Conservation (phyloP, 2,329 filamentous ascomycete species). For the Calonectria multiphialidica region DNA sequence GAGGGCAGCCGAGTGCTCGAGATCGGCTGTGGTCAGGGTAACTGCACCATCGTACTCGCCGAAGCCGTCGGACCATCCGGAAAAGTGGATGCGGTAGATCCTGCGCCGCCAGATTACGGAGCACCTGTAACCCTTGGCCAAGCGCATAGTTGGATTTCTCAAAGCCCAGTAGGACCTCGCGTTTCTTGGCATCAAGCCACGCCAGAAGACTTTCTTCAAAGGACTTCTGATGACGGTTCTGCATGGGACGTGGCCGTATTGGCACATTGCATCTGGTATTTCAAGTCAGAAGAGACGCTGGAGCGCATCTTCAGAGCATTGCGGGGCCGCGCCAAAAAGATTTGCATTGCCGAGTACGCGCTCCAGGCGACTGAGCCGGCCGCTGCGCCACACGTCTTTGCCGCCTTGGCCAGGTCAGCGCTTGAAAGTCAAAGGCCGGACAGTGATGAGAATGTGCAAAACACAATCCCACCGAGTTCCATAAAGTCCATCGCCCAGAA, state of each 20-base stretch:
- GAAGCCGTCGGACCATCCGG: constrained; percentile 57
- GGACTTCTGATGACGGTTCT: constrained; percentile 25
- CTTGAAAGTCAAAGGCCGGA: constrained; percentile 55
- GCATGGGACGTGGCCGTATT: constrained; percentile 61
- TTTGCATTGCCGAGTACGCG: constrained; percentile 45
- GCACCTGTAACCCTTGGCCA: constrained; percentile 62
- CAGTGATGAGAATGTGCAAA: constrained; percentile 61
- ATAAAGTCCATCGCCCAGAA: constrained; percentile 52
- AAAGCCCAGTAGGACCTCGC: constrained; percentile 52
- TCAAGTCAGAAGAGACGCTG: constrained; percentile 51
- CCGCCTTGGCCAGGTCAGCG: constrained; percentile 58
- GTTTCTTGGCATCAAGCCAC: constrained; percentile 58
- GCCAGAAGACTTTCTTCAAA: constrained; percentile 48
- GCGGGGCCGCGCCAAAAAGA: constrained; percentile 29
- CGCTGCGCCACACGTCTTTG: constrained; percentile 63
- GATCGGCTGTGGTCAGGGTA: constrained; percentile 71
- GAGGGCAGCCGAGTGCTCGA: constrained; percentile 58
- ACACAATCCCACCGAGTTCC: constrained; percentile 54
- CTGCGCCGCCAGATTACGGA: constrained; percentile 62
- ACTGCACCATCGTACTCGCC: constrained; percentile 67
- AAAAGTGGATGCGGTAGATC: constrained; percentile 64
- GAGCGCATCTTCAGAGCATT: constrained; percentile 36
- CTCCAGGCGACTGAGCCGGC: constrained; percentile 50
- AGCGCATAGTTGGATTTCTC: constrained; percentile 59
- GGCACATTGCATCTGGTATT: constrained; percentile 67